A percentile compares a stretch with the other conserved stretches of the same genome.
phyloP scores from a whole-genome alignment of 2,329 filamentous ascomycete genomes.

The Talaromyces sp. region DNA sequence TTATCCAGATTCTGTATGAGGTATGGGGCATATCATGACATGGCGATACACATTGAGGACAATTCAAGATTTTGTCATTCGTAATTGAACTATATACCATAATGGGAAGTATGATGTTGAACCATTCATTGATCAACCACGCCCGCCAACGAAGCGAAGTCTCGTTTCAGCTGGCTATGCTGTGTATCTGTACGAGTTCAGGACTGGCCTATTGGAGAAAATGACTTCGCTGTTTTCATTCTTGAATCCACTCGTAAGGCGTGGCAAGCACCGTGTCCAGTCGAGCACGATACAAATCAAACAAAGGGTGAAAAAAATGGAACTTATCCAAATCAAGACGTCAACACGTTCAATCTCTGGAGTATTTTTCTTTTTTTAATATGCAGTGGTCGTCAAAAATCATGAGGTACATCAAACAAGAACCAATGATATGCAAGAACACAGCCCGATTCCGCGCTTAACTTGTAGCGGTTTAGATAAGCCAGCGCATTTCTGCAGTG shows the following conservation, averaged over 20 bases:
- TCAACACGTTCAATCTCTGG: neutral
- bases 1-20: neutral
- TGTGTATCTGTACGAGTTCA: neutral
- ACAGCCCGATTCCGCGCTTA: constrained; percentile 4
- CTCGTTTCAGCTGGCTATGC: neutral
- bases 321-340: neutral
- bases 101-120: neutral
- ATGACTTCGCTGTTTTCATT: neutral
- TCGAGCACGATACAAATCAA: too few relatives aligned
- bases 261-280: neutral
- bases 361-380: neutral
- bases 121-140: neutral
- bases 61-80: neutral
- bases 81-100: neutral
- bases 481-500: constrained; percentile 12
- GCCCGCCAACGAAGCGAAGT: neutral
- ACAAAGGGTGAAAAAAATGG: neutral
- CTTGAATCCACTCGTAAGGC: neutral
- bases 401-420: neutral
- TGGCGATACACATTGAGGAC: neutral
- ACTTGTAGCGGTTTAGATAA: constrained; percentile 1
- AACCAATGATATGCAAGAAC: neutral
- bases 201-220: neutral
- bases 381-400: neutral
- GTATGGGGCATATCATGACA: neutral